phyloP scores from a whole-genome alignment of 192 early-diverging fungal species.

The Backusella parvicylindrica region DNA sequence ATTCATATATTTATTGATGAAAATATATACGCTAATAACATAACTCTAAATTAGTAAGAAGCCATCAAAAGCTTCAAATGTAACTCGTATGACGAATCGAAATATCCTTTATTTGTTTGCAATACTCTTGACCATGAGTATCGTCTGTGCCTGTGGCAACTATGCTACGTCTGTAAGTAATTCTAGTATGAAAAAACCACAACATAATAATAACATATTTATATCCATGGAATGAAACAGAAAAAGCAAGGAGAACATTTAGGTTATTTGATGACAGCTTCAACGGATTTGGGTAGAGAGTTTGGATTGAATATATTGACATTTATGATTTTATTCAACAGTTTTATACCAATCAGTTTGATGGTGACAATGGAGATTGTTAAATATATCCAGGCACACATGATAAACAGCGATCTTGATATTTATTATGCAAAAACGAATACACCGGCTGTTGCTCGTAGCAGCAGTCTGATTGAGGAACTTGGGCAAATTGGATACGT shows the following conservation, averaged over 20 bases:
- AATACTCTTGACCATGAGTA: slow-evolving; percentile 81
- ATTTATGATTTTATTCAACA: slow-evolving; percentile 97
- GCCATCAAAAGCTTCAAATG: slow-evolving; percentile 36
- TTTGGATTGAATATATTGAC: slow-evolving; percentile 91
- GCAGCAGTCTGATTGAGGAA: slow-evolving; percentile 85
- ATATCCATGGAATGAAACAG: no score
- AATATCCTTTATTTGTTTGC: slow-evolving; percentile 93
- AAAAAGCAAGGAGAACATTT: slow-evolving; percentile 28
- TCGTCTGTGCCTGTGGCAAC: slow-evolving; percentile 85
- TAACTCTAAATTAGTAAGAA: slow-evolving; percentile 29
- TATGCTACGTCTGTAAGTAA: slow-evolving; percentile 52
- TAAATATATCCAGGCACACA: slow-evolving; percentile 83
- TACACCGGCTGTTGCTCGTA: slow-evolving; percentile 90
- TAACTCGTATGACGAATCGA: slow-evolving; percentile 38
- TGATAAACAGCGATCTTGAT: slow-evolving; percentile 92
- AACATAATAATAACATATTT: no score
- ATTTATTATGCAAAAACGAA: slow-evolving; percentile 94
- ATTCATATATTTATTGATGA: not conserved
- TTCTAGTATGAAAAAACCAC: no score
- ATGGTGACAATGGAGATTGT: slow-evolving; percentile 98
- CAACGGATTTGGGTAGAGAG: slow-evolving; percentile 36
- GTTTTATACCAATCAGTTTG: slow-evolving; percentile 97
- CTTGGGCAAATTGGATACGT: slow-evolving; percentile 90
- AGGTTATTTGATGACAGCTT: slow-evolving; percentile 39
- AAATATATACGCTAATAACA: no score